phyloP scores from a whole-genome alignment of 2,329 filamentous ascomycete species.

The Colletotrichum simmondsii region DNA sequence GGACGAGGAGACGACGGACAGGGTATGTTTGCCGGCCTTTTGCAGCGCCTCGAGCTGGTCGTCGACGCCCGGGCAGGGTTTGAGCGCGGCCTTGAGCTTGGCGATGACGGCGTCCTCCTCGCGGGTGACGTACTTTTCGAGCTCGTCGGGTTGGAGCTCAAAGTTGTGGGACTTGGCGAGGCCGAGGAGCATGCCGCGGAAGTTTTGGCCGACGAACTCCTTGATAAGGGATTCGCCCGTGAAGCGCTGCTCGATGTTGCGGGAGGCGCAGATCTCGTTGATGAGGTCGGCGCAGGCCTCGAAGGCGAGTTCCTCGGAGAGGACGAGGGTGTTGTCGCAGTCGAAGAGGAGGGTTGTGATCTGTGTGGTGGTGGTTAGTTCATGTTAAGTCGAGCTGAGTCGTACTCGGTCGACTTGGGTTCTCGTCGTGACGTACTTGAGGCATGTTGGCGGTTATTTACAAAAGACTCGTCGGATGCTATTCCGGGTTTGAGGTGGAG shows the following conservation, averaged over 20 bases:
- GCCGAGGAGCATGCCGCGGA: conserved; percentile 87
- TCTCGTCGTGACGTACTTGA: conserved; percentile 40
- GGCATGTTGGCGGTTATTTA: conserved; percentile 44
- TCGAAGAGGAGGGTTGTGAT: conserved; percentile 81
- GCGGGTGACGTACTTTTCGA: conserved; percentile 77
- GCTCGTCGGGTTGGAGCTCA: conserved; percentile 72
- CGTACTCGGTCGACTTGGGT: not conserved
- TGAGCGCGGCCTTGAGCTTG: conserved; percentile 76
- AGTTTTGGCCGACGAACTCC: conserved; percentile 94
- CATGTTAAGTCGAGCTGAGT: not conserved
- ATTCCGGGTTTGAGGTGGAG: conserved; percentile 1
- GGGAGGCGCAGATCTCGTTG: conserved; percentile 82
- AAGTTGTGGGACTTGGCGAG: conserved; percentile 83
- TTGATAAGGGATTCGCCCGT: conserved; percentile 81
- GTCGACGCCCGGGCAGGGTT: conserved; percentile 76
- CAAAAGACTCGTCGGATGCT: not conserved
- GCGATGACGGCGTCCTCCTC: conserved; percentile 88
- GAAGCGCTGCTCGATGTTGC: conserved; percentile 74
- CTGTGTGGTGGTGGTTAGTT: conserved; percentile 44
- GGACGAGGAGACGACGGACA: conserved; percentile 85
- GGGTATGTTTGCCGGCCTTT: conserved; percentile 71
- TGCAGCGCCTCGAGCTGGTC: conserved; percentile 73
- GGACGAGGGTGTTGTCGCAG: conserved; percentile 91
- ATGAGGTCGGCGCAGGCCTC: conserved; percentile 90
- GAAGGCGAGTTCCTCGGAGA: conserved; percentile 91